phyloP scores from a whole-genome alignment of 1,284 basidiomycete genomes.

The Sparassis latifolia region DNA sequence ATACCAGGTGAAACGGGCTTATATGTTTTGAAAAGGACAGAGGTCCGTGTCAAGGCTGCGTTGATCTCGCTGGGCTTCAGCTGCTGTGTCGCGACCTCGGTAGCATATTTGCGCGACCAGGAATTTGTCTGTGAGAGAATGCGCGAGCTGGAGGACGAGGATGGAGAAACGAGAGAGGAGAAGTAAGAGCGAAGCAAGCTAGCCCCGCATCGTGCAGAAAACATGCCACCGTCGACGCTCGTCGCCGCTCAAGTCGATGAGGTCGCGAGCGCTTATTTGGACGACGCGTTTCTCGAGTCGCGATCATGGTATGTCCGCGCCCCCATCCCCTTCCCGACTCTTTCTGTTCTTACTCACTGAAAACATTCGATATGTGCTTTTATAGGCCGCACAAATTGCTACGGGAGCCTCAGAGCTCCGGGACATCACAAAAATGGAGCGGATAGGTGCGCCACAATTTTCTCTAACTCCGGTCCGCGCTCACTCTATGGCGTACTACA shows the following conservation, averaged over 20 bases:
- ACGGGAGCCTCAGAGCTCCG: constrained; percentile 73
- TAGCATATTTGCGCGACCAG: constrained; percentile 25
- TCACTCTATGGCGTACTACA: constrained; percentile 23
- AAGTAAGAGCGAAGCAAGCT: constrained; percentile 24
- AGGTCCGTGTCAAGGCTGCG: constrained; percentile 33
- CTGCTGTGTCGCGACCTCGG: constrained; percentile 21
- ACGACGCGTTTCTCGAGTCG: constrained; percentile 27
- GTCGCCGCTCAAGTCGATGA: neutral
- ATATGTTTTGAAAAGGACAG: constrained; percentile 78
- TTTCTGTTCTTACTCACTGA: neutral
- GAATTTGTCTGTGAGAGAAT: constrained; percentile 10
- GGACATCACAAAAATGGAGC: constrained; percentile 94
- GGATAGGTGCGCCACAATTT: constrained; percentile 61
- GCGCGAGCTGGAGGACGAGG: constrained; percentile 12
- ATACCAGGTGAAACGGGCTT: constrained; percentile 85
- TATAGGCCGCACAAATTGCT: constrained; percentile 61
- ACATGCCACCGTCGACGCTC: constrained; percentile 14
- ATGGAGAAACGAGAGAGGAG: constrained; percentile 14
- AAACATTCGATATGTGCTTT: neutral
- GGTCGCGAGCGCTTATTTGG: constrained; percentile 21
- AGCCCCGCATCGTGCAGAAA: constrained; percentile 25
- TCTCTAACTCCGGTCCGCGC: neutral
- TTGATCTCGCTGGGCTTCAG: constrained; percentile 25
- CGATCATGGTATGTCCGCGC: constrained; percentile 23
- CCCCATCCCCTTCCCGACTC: neutral